A percentile compares a stretch with the other conserved stretches of the same genome.
Evolutionary conservation across 441 rosid genomes (phyloP).

Genomic region (Pelargonium australe): DNA sequence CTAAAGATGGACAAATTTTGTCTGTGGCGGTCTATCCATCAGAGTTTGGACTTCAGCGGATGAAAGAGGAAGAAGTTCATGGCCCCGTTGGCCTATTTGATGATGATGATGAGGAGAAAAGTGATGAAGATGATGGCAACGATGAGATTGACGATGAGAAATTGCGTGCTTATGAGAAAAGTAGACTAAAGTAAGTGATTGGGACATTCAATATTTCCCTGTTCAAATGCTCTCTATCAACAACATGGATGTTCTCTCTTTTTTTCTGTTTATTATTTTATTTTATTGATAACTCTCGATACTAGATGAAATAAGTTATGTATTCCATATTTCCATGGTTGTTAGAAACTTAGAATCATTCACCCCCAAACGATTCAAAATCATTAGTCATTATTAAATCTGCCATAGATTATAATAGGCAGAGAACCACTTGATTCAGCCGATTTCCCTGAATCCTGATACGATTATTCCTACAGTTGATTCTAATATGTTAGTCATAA

Average conservation of each 20-base stretch:
- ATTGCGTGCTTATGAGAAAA: slow-evolving; percentile 49
- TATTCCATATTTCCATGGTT: no score
- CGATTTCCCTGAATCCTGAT: no score
- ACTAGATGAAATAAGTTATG: no score
- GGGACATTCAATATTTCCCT: neutral
- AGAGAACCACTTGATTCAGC: no score
- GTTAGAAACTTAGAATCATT: no score
- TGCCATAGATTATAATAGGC: no score
- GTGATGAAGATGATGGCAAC: slow-evolving; percentile 10
- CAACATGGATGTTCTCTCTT: neutral
- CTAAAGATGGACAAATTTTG: slow-evolving; percentile 66
- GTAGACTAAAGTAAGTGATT: slow-evolving; percentile 46
- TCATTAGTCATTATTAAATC: no score
- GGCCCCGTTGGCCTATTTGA: slow-evolving; percentile 88
- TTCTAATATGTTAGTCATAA: no score
- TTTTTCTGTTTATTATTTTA: neutral
- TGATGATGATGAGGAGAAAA: slow-evolving; percentile 28
- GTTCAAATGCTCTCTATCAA: neutral
- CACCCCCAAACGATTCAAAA: no score
- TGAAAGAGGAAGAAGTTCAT: slow-evolving; percentile 86
- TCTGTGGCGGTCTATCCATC: slow-evolving; percentile 81
- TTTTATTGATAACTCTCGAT: no score
- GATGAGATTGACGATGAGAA: slow-evolving; percentile 44
- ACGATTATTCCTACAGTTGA: no score
- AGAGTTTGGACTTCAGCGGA: slow-evolving; percentile 77